Evolutionary conservation across 1,139 yeast genomes (phyloP), one percentile per base, ranked within the genome.

Genomic region (Candida sp.): DNA sequence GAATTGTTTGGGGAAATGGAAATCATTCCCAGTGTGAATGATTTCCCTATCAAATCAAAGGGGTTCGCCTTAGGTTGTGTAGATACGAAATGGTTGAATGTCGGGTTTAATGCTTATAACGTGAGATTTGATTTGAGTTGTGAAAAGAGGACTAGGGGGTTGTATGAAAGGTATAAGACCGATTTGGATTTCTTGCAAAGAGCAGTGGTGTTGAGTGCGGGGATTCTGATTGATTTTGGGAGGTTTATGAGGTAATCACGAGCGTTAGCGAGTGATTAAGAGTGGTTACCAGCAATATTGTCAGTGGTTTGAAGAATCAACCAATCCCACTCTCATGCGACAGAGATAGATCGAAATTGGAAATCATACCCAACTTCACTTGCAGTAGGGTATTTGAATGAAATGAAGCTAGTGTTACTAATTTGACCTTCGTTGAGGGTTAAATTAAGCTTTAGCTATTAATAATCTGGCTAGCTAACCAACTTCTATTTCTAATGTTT

Each of bases 151-250:
- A 22, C 38, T 5, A 35, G 38, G 11, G 5, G 5, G 6, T 7
- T 25, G 22, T 23, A 36, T 8, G 21, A 21, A 4, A 7, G 12
- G 5, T 11, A 12, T 9, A 21, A 21, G 19, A 27, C 19, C 5
- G 9, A 22, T 8, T 9, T 37, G 29, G 29, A 27, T 2, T 65
- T 88, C 40, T 93, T 85, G 55, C 87, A 91, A 61, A 76, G 96
- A 49, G 96, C 96, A 0, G 81, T 89, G 1, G 60, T 90, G 61
- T 69, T 91, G 45, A 96, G 89, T 0, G 85, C 85, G 46, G 95
- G 97, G 0, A 84, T 91, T 3, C 84, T 95, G 49, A 84, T 91
- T 47, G 98, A 91, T 61, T 90, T 88, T 60, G 97, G 91, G 61
- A 90, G 88, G 64, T 91, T 91, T 60, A 57, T 91, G 21, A 71